Evolutionary conservation across 257 asterid genomes (phyloP), one percentile per base, ranked within the genome.

Genomic region (Scutellaria baicalensis): DNA sequence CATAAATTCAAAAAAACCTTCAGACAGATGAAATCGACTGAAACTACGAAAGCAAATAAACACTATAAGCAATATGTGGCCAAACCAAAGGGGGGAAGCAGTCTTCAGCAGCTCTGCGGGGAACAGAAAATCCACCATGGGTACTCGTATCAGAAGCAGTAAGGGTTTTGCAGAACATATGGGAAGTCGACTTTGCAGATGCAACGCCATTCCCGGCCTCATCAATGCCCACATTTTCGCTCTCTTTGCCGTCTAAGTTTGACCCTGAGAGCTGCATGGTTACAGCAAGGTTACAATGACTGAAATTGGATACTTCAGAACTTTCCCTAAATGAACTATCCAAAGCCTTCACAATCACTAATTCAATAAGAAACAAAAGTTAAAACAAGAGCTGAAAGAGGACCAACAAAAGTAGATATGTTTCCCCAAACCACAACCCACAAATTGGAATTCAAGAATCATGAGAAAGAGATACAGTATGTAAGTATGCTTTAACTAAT

Each of bases 41-140:
- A 68, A 66, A 16, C 50, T 56, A 40, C 33, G 31, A 62, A 64
- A 45, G 18, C 40, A 70, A 8, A 17, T 7, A 60, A 61, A 35
- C 31, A 61, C 18, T 31, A 55, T 18, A 60, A 76, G 68, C 10
- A 39, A 17, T 48, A 48, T 11, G 64, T 44, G 73, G 68, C 42
- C 80, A 59, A 68, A 94, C 99, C 97, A 94, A 85, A 80, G 97
- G 98, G 1, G 98, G 98, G 71, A 94, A 94, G 81, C 99, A 94
- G 80, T 94, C 99, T 79, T 94, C 99, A 13, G 99, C 99, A 75
- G 99, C 99, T 71, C 99, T 84, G 27, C 98, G 95, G 52, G 99
- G 98, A 77, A 91, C 99, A 2, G 98, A 94, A 80, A 94, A 94
- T 64, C 99, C 99, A 74, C 99, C 99, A 62, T 94, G 97, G 9